Percentiles rank a stretch among this genome's conserved stretches.
Evolutionary conservation across 164 flowering plant genomes (phyloP).

Genomic region (Euptelea pleiosperma): DNA sequence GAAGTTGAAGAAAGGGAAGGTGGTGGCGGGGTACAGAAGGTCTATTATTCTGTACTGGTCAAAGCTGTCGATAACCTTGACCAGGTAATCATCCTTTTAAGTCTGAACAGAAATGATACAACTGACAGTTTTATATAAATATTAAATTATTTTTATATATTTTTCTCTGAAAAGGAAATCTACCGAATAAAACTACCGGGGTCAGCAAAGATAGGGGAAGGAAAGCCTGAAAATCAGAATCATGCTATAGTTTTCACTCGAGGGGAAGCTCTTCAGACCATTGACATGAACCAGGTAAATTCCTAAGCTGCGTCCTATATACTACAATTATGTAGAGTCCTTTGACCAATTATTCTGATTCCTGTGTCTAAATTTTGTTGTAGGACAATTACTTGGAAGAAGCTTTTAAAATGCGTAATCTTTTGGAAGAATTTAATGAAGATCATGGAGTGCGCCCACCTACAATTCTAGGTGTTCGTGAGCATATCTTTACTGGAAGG

Average conservation of each 20-base stretch:
- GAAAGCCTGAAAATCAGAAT: too few relatives aligned
- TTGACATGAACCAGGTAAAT: slow-evolving; percentile 93
- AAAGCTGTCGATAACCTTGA: slow-evolving; percentile 83
- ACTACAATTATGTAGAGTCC: background rate
- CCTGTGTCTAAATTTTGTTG: slow-evolving; percentile 6
- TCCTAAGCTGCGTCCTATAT: background rate
- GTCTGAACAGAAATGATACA: background rate
- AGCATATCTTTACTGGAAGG: too few relatives aligned
- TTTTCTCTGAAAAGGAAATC: slow-evolving; percentile 51
- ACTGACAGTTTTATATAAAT: background rate
- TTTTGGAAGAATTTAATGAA: slow-evolving; percentile 80
- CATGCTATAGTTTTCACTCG: too few relatives aligned
- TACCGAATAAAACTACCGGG: slow-evolving; percentile 90
- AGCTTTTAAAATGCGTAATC: slow-evolving; percentile 93
- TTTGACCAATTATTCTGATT: slow-evolving; percentile 4
- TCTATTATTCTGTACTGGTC: slow-evolving; percentile 82
- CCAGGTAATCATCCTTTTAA: slow-evolving; percentile 47
- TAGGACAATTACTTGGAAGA: too few relatives aligned
- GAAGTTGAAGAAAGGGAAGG: slow-evolving; percentile 90
- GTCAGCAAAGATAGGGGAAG: slow-evolving; percentile 84
- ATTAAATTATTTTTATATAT: background rate
- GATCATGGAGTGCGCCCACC: slow-evolving; percentile 85
- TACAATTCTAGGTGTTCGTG: slow-evolving; percentile 82
- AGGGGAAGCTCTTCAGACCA: too few relatives aligned
- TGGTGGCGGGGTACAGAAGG: slow-evolving; percentile 63